Evolutionary conservation across 306 rosid species (phyloP).

Genomic region (Biancaea sappan): DNA sequence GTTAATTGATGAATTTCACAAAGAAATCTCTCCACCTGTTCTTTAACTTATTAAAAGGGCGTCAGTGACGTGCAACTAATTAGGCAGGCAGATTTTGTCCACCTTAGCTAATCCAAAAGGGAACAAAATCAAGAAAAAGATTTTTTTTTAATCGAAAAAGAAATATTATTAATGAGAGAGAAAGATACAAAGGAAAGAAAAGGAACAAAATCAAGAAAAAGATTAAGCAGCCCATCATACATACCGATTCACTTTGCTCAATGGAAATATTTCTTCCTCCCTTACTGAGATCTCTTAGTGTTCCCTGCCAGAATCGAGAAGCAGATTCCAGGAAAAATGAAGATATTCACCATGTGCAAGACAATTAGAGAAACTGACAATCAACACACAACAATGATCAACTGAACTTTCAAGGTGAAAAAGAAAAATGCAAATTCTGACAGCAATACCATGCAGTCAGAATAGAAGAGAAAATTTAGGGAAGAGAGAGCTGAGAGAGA

Average conservation of each 20-base stretch:
- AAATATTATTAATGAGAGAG: too few relatives aligned
- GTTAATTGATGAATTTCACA: constrained; percentile 4
- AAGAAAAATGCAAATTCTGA: constrained; percentile 3
- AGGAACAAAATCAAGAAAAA: background rate
- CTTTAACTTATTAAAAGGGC: background rate
- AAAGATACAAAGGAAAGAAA: too few relatives aligned
- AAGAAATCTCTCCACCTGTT: constrained; percentile 9
- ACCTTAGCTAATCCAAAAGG: constrained; percentile 13
- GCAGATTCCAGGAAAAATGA: constrained; percentile 34
- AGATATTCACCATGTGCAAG: constrained; percentile 17
- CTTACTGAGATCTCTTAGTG: constrained; percentile 94
- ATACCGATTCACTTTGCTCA: constrained; percentile 72
- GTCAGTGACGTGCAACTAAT: constrained; percentile 4
- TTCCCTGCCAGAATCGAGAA: constrained; percentile 73
- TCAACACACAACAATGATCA: constrained; percentile 21
- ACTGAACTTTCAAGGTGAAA: constrained; percentile 20
- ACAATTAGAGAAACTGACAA: constrained; percentile 17
- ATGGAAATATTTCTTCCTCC: constrained; percentile 71
- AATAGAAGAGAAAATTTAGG: too few relatives aligned
- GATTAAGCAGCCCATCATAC: constrained; percentile 35
- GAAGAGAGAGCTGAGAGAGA: too few relatives aligned
- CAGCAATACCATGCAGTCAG: constrained; percentile 22
- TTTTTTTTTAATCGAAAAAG: too few relatives aligned
- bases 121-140: constrained; percentile 1
- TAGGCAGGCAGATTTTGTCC: background rate